phyloP scores from a whole-genome alignment of 352 stramenopile genomes.

The Phytophthora rubi region DNA sequence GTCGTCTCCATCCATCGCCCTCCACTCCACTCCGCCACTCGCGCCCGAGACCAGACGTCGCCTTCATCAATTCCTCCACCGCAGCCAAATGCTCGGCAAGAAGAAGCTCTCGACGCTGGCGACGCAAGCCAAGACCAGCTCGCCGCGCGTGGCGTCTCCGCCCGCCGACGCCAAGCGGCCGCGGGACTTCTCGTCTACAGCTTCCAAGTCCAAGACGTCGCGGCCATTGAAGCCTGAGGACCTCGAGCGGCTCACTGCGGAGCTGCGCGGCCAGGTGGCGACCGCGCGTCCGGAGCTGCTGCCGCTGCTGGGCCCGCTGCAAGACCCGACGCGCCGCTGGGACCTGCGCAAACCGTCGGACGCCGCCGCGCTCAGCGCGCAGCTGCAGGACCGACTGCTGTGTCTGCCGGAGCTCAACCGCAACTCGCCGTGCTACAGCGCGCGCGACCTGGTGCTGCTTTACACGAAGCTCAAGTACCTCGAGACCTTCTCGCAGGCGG shows the following conservation, averaged over 20 bases:
- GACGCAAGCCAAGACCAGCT: slow-evolving; percentile 41
- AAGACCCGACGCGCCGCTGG: slow-evolving; percentile 22
- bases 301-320: slow-evolving; percentile 46
- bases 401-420: slow-evolving; percentile 81
- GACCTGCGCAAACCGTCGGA: slow-evolving; percentile 58
- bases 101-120: slow-evolving; percentile 41
- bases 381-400: slow-evolving; percentile 76
- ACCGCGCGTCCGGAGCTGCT: slow-evolving; percentile 61
- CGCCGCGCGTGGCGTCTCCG: slow-evolving; percentile 33
- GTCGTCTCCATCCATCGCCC: background rate
- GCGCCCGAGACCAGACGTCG: slow-evolving; percentile 1
- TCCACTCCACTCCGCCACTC: slow-evolving; percentile 18
- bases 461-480: slow-evolving; percentile 89
- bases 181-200: slow-evolving; percentile 11
- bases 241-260: slow-evolving; percentile 15
- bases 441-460: slow-evolving; percentile 76
- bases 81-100: slow-evolving; percentile 19
- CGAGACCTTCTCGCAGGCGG: slow-evolving; percentile 65
- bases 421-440: slow-evolving; percentile 83
- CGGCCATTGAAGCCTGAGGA: slow-evolving; percentile 14
- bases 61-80: no score
- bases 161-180: slow-evolving; percentile 5
- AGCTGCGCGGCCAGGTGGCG: slow-evolving; percentile 55
- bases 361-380: slow-evolving; percentile 65
- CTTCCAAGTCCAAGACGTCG: slow-evolving; percentile 4